Conservation (phyloP, 2,329 filamentous ascomycete species). For the Xylaria polymorpha region DNA sequence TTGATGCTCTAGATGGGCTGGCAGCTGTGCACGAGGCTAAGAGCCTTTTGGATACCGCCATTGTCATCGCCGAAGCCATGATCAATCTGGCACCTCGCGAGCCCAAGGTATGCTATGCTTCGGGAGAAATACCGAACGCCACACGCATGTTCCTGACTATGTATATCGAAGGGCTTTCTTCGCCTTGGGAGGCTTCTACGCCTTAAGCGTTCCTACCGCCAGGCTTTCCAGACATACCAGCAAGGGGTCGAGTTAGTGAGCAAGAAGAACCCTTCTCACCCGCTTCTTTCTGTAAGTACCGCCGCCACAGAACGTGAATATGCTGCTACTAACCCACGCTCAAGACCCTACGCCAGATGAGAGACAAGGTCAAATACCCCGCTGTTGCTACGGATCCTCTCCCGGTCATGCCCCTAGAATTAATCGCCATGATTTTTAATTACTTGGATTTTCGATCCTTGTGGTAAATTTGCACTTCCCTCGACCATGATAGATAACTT, state of each 20-base stretch:
- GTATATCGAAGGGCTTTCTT: constrained; percentile 42
- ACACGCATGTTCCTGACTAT: constrained; percentile 28
- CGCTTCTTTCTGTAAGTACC: constrained; percentile 40
- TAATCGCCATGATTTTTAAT: constrained; percentile 45
- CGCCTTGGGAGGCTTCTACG: constrained; percentile 48
- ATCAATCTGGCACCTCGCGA: constrained; percentile 47
- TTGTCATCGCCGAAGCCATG: constrained; percentile 43
- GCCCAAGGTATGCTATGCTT: constrained; percentile 41
- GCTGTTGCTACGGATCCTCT: constrained; percentile 43
- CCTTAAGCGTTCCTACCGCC: constrained; percentile 32
- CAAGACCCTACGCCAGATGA: constrained; percentile 39
- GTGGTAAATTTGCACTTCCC: constrained; percentile 39
- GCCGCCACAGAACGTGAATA: background rate
- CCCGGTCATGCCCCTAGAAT: constrained; percentile 43
- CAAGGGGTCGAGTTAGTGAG: constrained; percentile 45
- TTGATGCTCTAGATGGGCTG: constrained; percentile 45
- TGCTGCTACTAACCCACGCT: constrained; percentile 12
- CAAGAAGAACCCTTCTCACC: constrained; percentile 43
- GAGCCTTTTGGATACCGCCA: constrained; percentile 33
- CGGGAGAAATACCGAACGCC: background rate
- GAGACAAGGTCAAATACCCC: constrained; percentile 36
- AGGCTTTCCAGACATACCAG: constrained; percentile 43
- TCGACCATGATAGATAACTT: background rate
- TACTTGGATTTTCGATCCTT: constrained; percentile 39
- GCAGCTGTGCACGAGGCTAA: constrained; percentile 43